phyloP scores from a whole-genome alignment of 805 yeast genomes.

The Barnettozyma populi region DNA sequence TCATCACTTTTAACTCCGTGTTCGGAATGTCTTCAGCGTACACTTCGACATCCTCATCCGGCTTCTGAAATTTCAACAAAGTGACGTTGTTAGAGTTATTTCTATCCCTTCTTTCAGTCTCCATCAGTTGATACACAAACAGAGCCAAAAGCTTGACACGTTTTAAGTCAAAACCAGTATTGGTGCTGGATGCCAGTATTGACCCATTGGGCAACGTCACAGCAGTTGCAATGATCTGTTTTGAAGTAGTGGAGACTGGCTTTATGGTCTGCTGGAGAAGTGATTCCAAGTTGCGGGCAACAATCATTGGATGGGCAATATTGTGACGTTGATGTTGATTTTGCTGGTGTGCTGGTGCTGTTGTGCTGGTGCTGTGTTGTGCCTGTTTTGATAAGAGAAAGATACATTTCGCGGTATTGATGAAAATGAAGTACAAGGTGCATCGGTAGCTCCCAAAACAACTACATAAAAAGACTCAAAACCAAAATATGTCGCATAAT shows the following conservation, averaged over 20 bases:
- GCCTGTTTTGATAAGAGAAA: neutral
- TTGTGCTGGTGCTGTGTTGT: too few relatives aligned
- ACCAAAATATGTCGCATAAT: neutral
- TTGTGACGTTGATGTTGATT: too few relatives aligned
- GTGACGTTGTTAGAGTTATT: neutral
- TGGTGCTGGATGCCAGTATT: constrained; percentile 4
- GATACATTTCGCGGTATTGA: neutral
- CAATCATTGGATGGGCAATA: constrained; percentile 1
- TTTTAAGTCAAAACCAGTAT: neutral
- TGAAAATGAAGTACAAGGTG: too few relatives aligned
- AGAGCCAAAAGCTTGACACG: constrained; percentile 5
- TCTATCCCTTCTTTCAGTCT: neutral
- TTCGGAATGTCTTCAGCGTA: constrained; percentile 11
- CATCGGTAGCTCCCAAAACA: too few relatives aligned
- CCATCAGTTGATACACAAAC: constrained; percentile 3
- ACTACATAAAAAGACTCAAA: neutral
- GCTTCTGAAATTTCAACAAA: constrained; percentile 7
- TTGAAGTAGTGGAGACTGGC: constrained; percentile 6
- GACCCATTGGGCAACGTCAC: constrained; percentile 11
- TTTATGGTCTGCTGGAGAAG: constrained; percentile 5
- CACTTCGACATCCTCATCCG: constrained; percentile 8
- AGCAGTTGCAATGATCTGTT: constrained; percentile 2
- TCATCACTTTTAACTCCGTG: constrained; percentile 17
- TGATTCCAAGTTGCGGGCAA: constrained; percentile 7
- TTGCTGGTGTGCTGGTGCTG: too few relatives aligned